phyloP scores from a whole-genome alignment of 2,329 filamentous ascomycete species.

The Aspergillus sojae region DNA sequence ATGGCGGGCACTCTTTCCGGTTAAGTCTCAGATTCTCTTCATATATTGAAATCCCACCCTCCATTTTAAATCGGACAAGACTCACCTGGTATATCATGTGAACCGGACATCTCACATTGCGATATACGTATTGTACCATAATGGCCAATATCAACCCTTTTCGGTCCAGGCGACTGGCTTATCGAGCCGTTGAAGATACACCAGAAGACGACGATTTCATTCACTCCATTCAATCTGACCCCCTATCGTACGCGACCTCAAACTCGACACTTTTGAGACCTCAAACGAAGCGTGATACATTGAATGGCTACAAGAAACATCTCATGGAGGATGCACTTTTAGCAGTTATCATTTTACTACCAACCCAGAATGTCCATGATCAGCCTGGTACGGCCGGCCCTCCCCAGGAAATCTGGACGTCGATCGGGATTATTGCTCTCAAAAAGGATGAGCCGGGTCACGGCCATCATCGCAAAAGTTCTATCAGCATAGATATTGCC shows the following conservation, averaged over 20 bases:
- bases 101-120: background rate
- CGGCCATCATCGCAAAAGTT: constrained; percentile 7
- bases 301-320: background rate
- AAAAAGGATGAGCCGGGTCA: background rate
- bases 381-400: background rate
- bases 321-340: background rate
- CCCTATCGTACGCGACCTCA: background rate
- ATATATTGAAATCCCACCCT: background rate
- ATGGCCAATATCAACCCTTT: constrained; percentile 2
- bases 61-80: background rate
- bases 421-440: background rate
- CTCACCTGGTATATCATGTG: background rate
- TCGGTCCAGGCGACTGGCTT: constrained; percentile 14
- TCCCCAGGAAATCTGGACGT: background rate
- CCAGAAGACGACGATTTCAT: constrained; percentile 18
- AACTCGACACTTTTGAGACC: background rate
- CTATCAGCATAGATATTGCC: constrained; percentile 7
- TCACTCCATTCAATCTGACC: background rate
- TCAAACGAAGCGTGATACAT: background rate
- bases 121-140: background rate
- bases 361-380: background rate
- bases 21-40: background rate
- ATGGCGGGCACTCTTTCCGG: background rate
- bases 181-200: constrained; percentile 16
- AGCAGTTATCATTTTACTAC: background rate